A percentile compares a stretch with the other conserved stretches of the same genome.
These are phyloP conservation scores for Sabuloglossum arenarium DNA, from an alignment of 495 filamentous ascomycete genomes.

Conservation along the genomic window DNA sequence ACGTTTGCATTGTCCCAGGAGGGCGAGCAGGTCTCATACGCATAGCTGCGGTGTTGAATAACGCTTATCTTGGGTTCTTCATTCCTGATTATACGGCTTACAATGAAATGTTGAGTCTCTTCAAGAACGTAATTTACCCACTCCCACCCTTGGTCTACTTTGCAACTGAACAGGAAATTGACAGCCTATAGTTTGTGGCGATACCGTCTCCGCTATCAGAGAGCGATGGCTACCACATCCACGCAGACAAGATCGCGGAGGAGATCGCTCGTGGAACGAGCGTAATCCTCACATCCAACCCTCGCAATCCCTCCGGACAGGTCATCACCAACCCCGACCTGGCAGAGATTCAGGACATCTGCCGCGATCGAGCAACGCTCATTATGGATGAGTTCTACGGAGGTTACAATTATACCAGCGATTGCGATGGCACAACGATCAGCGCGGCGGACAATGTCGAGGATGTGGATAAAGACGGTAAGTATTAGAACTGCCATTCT, in stretches of 20 bases:
- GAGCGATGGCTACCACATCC: constrained; percentile 74
- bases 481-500: too few relatives aligned
- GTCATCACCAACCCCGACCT: constrained; percentile 65
- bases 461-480: constrained; percentile 43
- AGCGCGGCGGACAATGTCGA: constrained; percentile 68
- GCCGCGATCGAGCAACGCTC: constrained; percentile 70
- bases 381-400: constrained; percentile 96
- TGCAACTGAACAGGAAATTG: too few relatives aligned
- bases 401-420: constrained; percentile 80
- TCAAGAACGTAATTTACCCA: constrained; percentile 60
- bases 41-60: constrained; percentile 83
- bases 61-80: constrained; percentile 77
- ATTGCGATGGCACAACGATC: constrained; percentile 78
- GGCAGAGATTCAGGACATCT: constrained; percentile 75
- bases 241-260: constrained; percentile 76
- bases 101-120: constrained; percentile 88
- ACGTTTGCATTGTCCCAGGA: constrained; percentile 94
- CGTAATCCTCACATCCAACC: constrained; percentile 91
- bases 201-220: constrained; percentile 72
- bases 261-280: constrained; percentile 73
- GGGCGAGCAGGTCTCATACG: constrained; percentile 82
- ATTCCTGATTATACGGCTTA: constrained; percentile 68
- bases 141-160: too few relatives aligned
- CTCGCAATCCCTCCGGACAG: constrained; percentile 83
- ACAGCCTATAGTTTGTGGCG: constrained; percentile 47